Evolutionary conservation across 2,329 filamentous ascomycete species (phyloP).

Genomic region (Sarocladium kiliense): DNA sequence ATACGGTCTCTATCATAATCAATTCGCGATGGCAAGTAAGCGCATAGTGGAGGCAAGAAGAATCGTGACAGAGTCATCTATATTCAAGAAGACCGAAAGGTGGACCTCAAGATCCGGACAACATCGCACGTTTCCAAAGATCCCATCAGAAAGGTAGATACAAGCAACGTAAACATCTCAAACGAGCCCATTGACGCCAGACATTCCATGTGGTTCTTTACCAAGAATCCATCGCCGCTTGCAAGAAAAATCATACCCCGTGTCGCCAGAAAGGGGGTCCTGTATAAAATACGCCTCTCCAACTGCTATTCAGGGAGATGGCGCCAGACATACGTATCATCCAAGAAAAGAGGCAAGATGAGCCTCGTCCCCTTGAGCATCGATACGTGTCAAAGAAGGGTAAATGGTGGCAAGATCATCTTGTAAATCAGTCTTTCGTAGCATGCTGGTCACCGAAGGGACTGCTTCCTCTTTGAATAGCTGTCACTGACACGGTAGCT

Average conservation of each 20-base stretch:
- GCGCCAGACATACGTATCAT: background rate
- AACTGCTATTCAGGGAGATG: background rate
- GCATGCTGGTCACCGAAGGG: conserved; percentile 57
- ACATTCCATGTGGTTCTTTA: background rate
- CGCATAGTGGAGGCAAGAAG: background rate
- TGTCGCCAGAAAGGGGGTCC: conserved; percentile 3
- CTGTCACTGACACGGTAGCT: conserved; percentile 12
- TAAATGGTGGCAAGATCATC: background rate
- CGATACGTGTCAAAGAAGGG: background rate
- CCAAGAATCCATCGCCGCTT: conserved; percentile 4
- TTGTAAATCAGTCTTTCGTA: conserved; percentile 38
- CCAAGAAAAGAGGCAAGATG: background rate
- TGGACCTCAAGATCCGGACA: background rate
- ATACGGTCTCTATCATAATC: no score
- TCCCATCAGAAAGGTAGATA: conserved; percentile 5
- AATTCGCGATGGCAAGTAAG: no score
- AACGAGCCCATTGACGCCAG: conserved; percentile 5
- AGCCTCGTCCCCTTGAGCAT: background rate
- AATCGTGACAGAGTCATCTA: background rate
- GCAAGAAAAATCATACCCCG: conserved; percentile 2
- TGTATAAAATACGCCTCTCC: background rate
- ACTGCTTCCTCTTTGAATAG: conserved; percentile 30
- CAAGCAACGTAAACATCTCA: background rate
- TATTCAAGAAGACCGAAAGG: background rate
- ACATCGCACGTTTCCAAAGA: background rate